Evolutionary conservation across 441 rosid genomes (phyloP).

Genomic region (Croton laevigatus): DNA sequence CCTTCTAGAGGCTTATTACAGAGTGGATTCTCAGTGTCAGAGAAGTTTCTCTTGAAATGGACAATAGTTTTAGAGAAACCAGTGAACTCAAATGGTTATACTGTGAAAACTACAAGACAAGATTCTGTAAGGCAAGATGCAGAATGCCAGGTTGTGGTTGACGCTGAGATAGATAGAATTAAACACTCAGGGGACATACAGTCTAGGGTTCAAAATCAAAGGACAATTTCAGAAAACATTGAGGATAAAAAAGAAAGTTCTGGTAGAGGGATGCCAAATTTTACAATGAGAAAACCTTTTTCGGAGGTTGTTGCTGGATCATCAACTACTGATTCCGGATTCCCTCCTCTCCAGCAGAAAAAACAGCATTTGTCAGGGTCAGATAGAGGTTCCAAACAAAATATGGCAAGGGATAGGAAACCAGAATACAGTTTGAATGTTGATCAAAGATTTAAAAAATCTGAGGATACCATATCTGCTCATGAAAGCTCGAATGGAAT

Average conservation of each 20-base stretch:
- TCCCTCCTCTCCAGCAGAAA: slow-evolving; percentile 72
- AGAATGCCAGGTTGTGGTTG: slow-evolving; percentile 27
- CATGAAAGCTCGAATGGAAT: slow-evolving; percentile 31
- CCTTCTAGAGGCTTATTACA: slow-evolving; percentile 73
- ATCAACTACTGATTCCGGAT: slow-evolving; percentile 48
- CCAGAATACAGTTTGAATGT: slow-evolving; percentile 31
- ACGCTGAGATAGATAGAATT: slow-evolving; percentile 28
- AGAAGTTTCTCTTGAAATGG: slow-evolving; percentile 69
- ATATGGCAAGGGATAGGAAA: slow-evolving; percentile 30
- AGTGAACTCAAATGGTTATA: slow-evolving; percentile 28
- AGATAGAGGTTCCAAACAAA: slow-evolving; percentile 47
- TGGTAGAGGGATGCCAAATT: slow-evolving; percentile 66
- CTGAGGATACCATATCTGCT: slow-evolving; percentile 32
- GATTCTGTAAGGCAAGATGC: slow-evolving; percentile 34
- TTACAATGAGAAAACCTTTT: slow-evolving; percentile 72
- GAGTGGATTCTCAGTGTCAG: slow-evolving; percentile 63
- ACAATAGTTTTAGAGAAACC: slow-evolving; percentile 50
- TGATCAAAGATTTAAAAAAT: slow-evolving; percentile 45
- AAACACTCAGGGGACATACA: slow-evolving; percentile 31
- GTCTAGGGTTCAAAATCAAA: slow-evolving; percentile 36
- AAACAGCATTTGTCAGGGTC: slow-evolving; percentile 41
- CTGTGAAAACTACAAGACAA: slow-evolving; percentile 27
- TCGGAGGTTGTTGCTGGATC: slow-evolving; percentile 91
- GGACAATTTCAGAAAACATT: slow-evolving; percentile 33
- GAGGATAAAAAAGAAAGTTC: slow-evolving; percentile 52